Base-by-base conservation (phyloP, 2,329 filamentous ascomycete species). In the Xylaria sp. region DNA sequence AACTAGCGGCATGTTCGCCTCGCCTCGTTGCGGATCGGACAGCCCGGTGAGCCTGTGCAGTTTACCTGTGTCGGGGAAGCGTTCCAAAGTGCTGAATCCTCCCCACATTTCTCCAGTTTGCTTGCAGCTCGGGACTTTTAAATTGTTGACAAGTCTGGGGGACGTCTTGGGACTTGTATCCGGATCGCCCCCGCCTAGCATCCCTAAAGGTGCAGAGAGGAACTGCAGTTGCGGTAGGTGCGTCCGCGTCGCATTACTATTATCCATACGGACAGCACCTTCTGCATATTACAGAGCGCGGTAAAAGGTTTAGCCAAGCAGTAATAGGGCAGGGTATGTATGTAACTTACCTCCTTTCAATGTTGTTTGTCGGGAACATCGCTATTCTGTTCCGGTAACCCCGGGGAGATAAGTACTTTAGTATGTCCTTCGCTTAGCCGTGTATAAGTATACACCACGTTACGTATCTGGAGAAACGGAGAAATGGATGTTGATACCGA, bases 21-120 rank as follows among this genome's bases (percentile, higher is more conserved):
- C 42, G 32, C 32, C 32, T 10, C 10, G 32, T 35, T 50, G 62
- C 63, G 57, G 57, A 54, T 59, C 54, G 68, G 55, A 27, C 61
- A 60, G 35, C 51, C 68, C 60, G 68, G 60, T 48, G 40, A 58
- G 60, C 60, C 60, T 63, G 37, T 40, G 37, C 37, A 40, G 10
- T 40, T 13, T 13, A 10, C 37, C 16, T 44, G 55, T 57, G 60
- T 57, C 61, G 37, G 60, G 68, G 64, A 68, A 65, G 65, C 44
- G 51, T 59, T 61, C 51, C 61, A 60, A 47, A 44, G 68, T 55
- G 61, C 55, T 60, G 60, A 65, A 51, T 47, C 13, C 51, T 65
- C 60, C 35, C 65, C 65, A 63, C 68, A 66, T 35, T 63, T 69
- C 55, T 58, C 64, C 60, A 59, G 55, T 50, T 47, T 57, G 47